These are phyloP conservation scores for Omphalea diandra DNA, from an alignment of 441 rosid genomes.

Conservation along the genomic window DNA sequence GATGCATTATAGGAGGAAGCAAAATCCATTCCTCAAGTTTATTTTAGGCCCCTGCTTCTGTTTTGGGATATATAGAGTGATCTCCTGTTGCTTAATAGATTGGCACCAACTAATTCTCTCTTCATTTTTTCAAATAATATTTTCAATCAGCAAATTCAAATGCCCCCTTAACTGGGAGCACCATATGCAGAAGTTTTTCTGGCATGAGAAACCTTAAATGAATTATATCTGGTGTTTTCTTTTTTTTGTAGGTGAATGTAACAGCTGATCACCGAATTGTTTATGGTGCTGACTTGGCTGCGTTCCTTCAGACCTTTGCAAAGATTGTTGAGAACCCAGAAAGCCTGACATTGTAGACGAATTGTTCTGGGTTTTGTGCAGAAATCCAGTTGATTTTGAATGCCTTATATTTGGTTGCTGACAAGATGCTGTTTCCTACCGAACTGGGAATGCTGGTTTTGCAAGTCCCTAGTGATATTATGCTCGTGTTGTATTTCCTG, in stretches of 20 bases:
- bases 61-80: neutral
- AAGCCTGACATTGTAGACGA: constrained; percentile 61
- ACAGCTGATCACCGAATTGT: constrained; percentile 95
- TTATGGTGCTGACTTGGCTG: constrained; percentile 95
- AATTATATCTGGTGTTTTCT: constrained; percentile 14
- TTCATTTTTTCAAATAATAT: neutral
- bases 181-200: neutral
- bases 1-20: too few relatives aligned
- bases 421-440: constrained; percentile 15
- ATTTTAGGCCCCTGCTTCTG: neutral
- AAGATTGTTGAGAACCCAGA: constrained; percentile 88
- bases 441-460: constrained; percentile 24
- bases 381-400: constrained; percentile 14
- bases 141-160: neutral
- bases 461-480: constrained; percentile 4
- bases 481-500: constrained; percentile 23
- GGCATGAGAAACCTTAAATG: constrained; percentile 2
- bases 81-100: neutral
- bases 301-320: constrained; percentile 88
- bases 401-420: constrained; percentile 5
- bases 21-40: neutral
- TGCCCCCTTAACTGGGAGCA: neutral
- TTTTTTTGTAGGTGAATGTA: constrained; percentile 81
- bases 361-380: constrained; percentile 11
- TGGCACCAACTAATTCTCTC: neutral